Evolutionary conservation across 306 rosid species (phyloP), one percentile per base, ranked within the genome.

Genomic region (Parietaria judaica): DNA sequence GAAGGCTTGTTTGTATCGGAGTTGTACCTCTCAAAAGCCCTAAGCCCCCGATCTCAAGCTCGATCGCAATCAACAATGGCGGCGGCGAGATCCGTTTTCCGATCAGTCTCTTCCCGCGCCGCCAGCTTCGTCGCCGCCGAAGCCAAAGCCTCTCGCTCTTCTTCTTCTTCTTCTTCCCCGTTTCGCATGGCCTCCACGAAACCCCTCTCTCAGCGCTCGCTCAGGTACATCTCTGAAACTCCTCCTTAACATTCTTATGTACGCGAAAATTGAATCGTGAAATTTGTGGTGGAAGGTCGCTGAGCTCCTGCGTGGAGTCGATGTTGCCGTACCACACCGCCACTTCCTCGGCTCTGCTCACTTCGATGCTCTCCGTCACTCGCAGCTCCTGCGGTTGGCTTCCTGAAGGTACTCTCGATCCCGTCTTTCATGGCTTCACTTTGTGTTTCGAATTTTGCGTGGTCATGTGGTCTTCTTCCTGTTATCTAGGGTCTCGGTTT

Each of bases 261-360:
- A 50, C 14, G 54, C 16, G 57, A 17, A 53, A 53, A 15, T 2
- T 11, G 31, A 4, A 23, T 23, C 31, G 31, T 23, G 31, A 23
- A 23, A 2, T 23, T 2, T 23, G 31, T 23, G 37, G 46, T 14
- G 31, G 31, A 47, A 85, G 97, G 84, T 60, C 57, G 72, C 51
- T 83, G 90, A 77, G 95, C 74, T 80, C 67, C 72, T 84, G 94
- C 36, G 73, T 79, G 53, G 95, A 84, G 72, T 84, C 95, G 6
- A 79, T 90, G 97, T 65, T 90, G 74, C 95, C 97, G 8, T 85
- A 84, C 69, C 95, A 90, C 69, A 81, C 94, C 0, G 97, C 82
- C 13, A 90, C 97, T 23, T 83, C 97, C 58, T 82, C 94, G 23
- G 88, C 97, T 1, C 77, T 86, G 70, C 80, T 90, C 94, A 90